These are phyloP conservation scores for Hypomyces perniciosus DNA, from an alignment of 2,329 filamentous ascomycete species.

Conservation along the genomic window DNA sequence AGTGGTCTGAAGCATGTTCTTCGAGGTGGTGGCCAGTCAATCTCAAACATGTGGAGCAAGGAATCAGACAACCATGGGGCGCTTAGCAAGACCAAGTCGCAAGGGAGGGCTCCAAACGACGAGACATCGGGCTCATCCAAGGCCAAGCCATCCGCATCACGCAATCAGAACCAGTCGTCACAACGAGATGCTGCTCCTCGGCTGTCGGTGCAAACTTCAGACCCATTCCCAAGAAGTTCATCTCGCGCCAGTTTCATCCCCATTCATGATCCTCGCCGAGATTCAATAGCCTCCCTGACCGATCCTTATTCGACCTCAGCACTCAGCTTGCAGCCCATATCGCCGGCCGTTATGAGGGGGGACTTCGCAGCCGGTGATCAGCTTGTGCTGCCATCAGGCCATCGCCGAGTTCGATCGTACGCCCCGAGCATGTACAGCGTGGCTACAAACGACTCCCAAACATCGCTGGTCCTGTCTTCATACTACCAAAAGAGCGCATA, in stretches of 20 bases:
- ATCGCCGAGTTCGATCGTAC: constrained; percentile 25
- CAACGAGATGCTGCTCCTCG: constrained; percentile 3
- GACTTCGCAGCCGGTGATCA: constrained; percentile 23
- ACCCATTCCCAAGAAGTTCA: constrained; percentile 31
- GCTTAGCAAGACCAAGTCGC: constrained; percentile 17
- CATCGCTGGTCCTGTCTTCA: constrained; percentile 46
- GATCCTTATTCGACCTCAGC: constrained; percentile 50
- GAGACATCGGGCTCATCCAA: constrained; percentile 10
- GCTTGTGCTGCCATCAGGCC: constrained; percentile 19
- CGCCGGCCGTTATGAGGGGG: constrained; percentile 31
- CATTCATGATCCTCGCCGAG: constrained; percentile 44
- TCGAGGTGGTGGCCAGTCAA: constrained; percentile 42
- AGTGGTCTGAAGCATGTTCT: constrained; percentile 39
- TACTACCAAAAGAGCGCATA: constrained; percentile 45
- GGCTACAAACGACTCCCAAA: constrained; percentile 49
- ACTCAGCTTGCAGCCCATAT: constrained; percentile 32
- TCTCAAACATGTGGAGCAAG: constrained; percentile 45
- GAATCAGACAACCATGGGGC: constrained; percentile 28
- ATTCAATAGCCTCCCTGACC: constrained; percentile 51
- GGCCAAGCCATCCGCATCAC: constrained; percentile 9
- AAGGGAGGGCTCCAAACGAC: constrained; percentile 19
- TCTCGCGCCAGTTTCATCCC: constrained; percentile 46
- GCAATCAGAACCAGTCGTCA: constrained; percentile 4
- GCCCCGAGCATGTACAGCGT: constrained; percentile 56
- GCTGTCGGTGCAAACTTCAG: constrained; percentile 18